Evolutionary conservation across 2,329 filamentous ascomycete genomes (phyloP), one percentile per base, ranked within the genome.

Genomic region (Sporothrix globosa): DNA sequence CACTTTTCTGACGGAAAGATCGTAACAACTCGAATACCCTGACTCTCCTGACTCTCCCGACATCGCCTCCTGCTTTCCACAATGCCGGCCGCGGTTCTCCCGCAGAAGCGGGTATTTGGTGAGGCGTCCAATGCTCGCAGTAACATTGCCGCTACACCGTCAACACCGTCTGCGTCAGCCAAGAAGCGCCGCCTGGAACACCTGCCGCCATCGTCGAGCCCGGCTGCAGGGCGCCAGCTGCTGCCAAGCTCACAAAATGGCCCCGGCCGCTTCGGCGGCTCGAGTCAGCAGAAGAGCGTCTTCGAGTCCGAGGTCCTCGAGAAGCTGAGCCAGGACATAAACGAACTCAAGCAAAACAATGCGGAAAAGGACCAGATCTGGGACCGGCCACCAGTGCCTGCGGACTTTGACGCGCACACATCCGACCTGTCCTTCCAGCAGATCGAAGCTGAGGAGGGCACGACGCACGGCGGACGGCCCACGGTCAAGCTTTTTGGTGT

Each of bases 261-360:
- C n/a, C 87, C 86, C 73, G 87, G 86, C 73, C 90, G 88, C 77
- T 78, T 89, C 71, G 85, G 87, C 73, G 61, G 44, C 34, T 95
- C 91, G 1, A 94, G 87, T 75, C 92, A 94, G 80, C 87, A 88
- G 19, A 97, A 97, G 82, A 97, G 93, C 79, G 87, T 91, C 69
- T 99, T 99, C 79, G 96, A 98, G 81, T 90, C 91, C 71, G 93
- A 97, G 78, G 92, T 97, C 2, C 85, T 99, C 73, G 95, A 97
- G 84, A 97, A 97, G 83, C 87, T 99, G 80, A 96, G 93, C 73
- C 95, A 98, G 80, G 93, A 97, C 78, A 94, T 98, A 73, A 90
- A 88, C 30, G 91, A 90, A 24, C 84, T 96, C 75, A 97, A 94
- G 83, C 86, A 92, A 76, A 92, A 87, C 80, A 98, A 96, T 80